Evolutionary conservation across 306 rosid species (phyloP), one percentile per base, ranked within the genome.

Genomic region (Crataegus laevigata): DNA sequence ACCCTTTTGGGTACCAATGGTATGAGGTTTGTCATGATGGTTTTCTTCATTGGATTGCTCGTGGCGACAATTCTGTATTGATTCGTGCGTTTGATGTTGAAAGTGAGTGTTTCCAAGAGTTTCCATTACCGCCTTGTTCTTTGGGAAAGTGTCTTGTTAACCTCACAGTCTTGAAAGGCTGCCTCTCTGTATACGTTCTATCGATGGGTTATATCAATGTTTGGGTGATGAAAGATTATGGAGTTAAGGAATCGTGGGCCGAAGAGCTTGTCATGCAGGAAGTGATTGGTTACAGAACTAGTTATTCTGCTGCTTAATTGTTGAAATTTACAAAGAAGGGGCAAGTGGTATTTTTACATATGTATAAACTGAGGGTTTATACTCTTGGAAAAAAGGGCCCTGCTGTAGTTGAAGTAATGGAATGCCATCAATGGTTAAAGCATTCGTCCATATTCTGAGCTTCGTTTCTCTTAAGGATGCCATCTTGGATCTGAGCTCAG

Each of bases 141-240:
- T 14, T 3, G 13, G 15, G 24, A 38, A 67, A 67, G 43, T 25
- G n/a, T 67, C 13, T 42, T 26, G 24, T 22, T 42, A 67, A 21
- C 57, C 21, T 68, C 8, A 58, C 38, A 8, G 22, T 15, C 22
- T 24, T 45, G 72, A 8, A 36, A 45, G 72, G 72, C 6, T 68
- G 24, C 32, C 21, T 67, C 55, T 22, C 71, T 32, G 0, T 68
- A 29, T 25, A 4, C 4, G 72, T 45, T 45, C 13, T 2, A 22
- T 8, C 36, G 21, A 28, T 2, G 0, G 21, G 22, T 25, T 26
- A 26, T 17, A 45, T 68, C 72, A 45, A 45, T 15, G 72, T 68
- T 29, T 68, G 72, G 72, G 54, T 68, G 38, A 68, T 68, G 72
- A 68, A 68, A 21, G 72, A 68, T 24, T 68, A 43, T 45, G 72